Evolutionary conservation across 2,329 filamentous ascomycete species (phyloP).

Genomic region (Zymoseptoria ardabiliae): DNA sequence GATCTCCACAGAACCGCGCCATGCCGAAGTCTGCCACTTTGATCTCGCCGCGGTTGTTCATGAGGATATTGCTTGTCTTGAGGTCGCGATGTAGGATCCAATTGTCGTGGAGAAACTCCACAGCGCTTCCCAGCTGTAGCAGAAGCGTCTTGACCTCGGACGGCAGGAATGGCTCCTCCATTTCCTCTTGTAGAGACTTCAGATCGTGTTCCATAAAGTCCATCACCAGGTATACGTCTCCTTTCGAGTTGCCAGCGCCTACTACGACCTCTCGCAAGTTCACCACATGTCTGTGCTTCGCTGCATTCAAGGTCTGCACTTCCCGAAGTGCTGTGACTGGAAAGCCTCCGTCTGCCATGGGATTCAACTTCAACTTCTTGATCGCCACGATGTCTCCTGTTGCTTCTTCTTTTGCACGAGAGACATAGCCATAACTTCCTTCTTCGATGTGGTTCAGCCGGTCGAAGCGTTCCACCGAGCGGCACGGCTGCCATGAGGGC

Average conservation of each 20-base stretch:
- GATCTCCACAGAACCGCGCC: constrained; percentile 81
- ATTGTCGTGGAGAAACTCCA: constrained; percentile 77
- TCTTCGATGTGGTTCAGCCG: constrained; percentile 96
- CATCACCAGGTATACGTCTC: constrained; percentile 83
- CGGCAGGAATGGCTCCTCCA: constrained; percentile 86
- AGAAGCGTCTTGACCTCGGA: constrained; percentile 90
- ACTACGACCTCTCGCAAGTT: constrained; percentile 69
- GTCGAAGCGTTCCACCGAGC: constrained; percentile 81
- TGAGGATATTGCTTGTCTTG: constrained; percentile 86
- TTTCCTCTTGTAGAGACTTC: constrained; percentile 84
- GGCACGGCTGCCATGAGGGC: constrained; percentile 60
- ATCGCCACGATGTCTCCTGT: constrained; percentile 80
- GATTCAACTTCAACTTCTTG: constrained; percentile 88
- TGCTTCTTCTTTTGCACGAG: constrained; percentile 65
- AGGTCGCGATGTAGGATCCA: constrained; percentile 88
- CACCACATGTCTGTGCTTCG: constrained; percentile 76
- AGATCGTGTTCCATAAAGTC: constrained; percentile 97
- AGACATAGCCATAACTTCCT: constrained; percentile 92
- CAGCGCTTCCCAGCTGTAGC: constrained; percentile 70
- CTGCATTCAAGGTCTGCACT: constrained; percentile 82
- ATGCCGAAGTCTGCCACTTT: constrained; percentile 98
- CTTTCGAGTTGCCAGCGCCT: constrained; percentile 22
- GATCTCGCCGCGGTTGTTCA: constrained; percentile 89
- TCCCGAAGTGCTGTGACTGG: constrained; percentile 89
- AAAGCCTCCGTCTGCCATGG: constrained; percentile 63